Conservation (phyloP, 2,329 filamentous ascomycete genomes). For the Fusarium fujikuroi region DNA sequence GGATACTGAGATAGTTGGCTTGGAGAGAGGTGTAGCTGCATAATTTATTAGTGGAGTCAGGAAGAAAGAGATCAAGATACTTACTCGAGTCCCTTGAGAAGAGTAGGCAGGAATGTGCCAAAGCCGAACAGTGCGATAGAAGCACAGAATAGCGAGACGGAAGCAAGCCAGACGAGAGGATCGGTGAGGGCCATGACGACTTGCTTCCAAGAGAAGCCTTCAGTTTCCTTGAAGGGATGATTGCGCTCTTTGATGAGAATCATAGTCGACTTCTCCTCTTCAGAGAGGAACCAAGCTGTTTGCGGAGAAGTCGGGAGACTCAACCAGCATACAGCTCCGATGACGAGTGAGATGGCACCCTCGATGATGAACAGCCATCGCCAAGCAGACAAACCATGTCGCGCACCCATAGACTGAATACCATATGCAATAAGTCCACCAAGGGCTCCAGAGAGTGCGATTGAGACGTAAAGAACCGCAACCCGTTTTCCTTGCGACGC, state of each 20-base stretch:
- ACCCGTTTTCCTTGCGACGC: constrained; percentile 46
- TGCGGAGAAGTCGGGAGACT: constrained; percentile 59
- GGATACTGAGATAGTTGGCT: constrained; percentile 52
- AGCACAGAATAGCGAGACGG: constrained; percentile 9
- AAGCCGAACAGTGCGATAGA: constrained; percentile 49
- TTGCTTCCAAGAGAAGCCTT: constrained; percentile 39
- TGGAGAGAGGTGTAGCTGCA: constrained; percentile 40
- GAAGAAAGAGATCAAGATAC: background rate
- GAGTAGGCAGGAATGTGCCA: constrained; percentile 51
- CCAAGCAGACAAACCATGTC: constrained; percentile 59
- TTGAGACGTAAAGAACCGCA: constrained; percentile 47
- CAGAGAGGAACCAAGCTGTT: constrained; percentile 56
- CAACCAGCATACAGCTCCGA: constrained; percentile 49
- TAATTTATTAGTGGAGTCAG: background rate
- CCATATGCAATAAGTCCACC: constrained; percentile 47
- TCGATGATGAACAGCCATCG: constrained; percentile 63
- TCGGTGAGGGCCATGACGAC: constrained; percentile 39
- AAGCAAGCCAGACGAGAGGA: constrained; percentile 48
- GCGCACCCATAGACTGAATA: constrained; percentile 55
- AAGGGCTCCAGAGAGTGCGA: constrained; percentile 46
- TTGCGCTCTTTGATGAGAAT: constrained; percentile 31
- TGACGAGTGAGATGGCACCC: constrained; percentile 49
- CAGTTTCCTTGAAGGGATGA: background rate
- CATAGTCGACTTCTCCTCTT: constrained; percentile 52
- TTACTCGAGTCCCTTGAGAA: constrained; percentile 50